Evolutionary conservation across 1,284 basidiomycete species (phyloP), one percentile per base, ranked within the genome.

Genomic region (Heterobasidion parviporum): DNA sequence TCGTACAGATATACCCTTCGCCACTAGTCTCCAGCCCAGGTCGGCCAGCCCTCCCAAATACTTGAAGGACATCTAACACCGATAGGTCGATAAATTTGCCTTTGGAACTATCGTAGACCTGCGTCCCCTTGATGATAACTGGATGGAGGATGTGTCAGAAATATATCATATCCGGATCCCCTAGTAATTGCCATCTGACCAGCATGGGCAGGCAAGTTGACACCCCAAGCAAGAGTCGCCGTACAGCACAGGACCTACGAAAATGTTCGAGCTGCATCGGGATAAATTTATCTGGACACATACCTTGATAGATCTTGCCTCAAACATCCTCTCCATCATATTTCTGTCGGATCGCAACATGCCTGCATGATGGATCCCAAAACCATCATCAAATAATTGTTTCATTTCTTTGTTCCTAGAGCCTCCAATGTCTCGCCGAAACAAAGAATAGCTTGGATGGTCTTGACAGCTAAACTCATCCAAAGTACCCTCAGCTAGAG

Each of bases 321-420:
- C 91, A 63, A 99, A 99, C 83, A 98, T 85, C 64, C 85, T 78
- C 72, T 99, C 97, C 84, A 93, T 96, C 76, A 99, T 82, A 66
- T 94, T 98, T 59, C 97, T 80, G 68, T 99, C 97, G 3, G 86
- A 83, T 48, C 97, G 80, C 57, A 99, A 74, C 97, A 99, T 99
- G 26, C 97, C 97, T 35, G 97, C 97, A 71, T 99, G 96, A 70
- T 99, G 98, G 50, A 99, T 99, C 16, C 92, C 97, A 67, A 99
- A 96, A 6, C 97, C 97, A 59, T 76, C 72, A 60, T 96, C 90
- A 64, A 97, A 97, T 14, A 99, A 77, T 66, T 93, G 85, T 69
- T 91, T 97, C 92, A 99, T 93, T 72, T 99, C 97, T 68, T 91
- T 94, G 69, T 99, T 99, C 60, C 85, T 77, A 9, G 92, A 95